Percentiles rank a stretch among this genome's conserved stretches.
phyloP scores from a whole-genome alignment of 805 yeast species.

The Diddensiella santjacobensis region DNA sequence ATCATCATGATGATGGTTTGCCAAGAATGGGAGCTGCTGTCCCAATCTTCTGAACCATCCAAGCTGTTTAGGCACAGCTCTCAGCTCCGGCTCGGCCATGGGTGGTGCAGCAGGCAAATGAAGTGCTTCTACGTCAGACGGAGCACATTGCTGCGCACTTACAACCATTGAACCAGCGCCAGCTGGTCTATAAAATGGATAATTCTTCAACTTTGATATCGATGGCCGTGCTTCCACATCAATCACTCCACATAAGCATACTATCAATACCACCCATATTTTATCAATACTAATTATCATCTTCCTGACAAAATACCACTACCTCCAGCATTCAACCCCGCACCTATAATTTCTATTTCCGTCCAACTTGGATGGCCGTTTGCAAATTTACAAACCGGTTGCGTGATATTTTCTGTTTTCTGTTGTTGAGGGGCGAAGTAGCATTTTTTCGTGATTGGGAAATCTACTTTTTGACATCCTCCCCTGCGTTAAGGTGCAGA shows the following conservation, averaged over 20 bases:
- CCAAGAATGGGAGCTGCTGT: constrained; percentile 17
- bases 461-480: no score
- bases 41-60: constrained; percentile 12
- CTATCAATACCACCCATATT: no score
- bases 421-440: no score
- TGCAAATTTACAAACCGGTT: no score
- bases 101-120: constrained; percentile 6
- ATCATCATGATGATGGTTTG: background rate
- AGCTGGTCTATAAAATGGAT: background rate
- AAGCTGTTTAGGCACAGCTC: background rate
- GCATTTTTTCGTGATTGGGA: no score
- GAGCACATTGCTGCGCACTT: constrained; percentile 15
- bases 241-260: background rate
- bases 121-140: constrained; percentile 16
- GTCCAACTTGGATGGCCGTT: no score
- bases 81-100: background rate
- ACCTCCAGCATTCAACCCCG: no score
- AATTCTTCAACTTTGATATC: background rate
- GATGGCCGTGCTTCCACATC: constrained; percentile 1
- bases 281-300: no score
- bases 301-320: no score
- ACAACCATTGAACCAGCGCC: background rate
- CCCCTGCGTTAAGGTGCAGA: no score
- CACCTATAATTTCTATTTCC: no score
- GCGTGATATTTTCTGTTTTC: no score